Conservation (phyloP, 2,329 filamentous ascomycete species). For the Pseudogymnoascus sp. region DNA sequence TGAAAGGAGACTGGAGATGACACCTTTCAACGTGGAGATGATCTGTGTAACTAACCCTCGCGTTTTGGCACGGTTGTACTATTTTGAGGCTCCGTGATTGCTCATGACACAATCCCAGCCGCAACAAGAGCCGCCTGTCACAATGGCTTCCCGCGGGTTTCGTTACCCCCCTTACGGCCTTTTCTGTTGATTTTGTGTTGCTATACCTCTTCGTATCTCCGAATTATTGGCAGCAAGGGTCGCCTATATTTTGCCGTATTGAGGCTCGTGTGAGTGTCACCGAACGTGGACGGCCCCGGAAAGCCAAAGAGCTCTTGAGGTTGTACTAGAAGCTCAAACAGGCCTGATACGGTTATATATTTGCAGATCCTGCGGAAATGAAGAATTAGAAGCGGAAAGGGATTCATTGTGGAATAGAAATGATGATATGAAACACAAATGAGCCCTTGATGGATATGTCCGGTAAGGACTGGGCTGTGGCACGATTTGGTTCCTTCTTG, state of each 20-base stretch:
- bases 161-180: neutral
- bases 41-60: neutral
- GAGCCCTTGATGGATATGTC: neutral
- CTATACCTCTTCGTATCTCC: neutral
- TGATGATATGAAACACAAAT: neutral
- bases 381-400: neutral
- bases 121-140: neutral
- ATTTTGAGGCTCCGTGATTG: slow-evolving; percentile 7
- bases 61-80: neutral
- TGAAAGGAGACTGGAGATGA: neutral
- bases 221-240: neutral
- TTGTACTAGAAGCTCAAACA: neutral
- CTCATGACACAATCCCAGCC: neutral
- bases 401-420: neutral
- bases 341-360: neutral
- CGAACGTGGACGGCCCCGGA: neutral
- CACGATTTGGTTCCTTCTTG: neutral
- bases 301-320: neutral
- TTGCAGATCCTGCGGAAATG: neutral
- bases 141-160: neutral
- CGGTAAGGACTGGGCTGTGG: neutral
- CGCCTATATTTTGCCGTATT: neutral
- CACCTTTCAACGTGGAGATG: neutral
- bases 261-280: neutral
- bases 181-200: neutral